Evolutionary conservation across 192 early-diverging fungal genomes (phyloP).

Genomic region (Coemansia sp.): DNA sequence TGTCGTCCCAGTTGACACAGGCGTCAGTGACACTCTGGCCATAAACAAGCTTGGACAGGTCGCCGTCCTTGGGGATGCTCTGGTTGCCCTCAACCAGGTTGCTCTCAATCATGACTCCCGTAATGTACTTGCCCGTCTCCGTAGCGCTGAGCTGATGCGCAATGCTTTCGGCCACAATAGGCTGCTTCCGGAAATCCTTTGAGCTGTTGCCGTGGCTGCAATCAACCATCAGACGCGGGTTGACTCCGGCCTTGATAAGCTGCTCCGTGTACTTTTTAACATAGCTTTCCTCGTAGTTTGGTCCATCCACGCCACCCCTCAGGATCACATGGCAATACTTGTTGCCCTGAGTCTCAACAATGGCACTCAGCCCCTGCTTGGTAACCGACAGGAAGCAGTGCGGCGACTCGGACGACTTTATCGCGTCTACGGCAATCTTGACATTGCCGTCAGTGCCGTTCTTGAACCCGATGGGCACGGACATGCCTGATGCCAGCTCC

Average conservation of each 20-base stretch:
- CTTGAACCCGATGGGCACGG: conserved; percentile 78
- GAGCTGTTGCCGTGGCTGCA: conserved; percentile 93
- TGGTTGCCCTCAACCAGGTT: conserved; percentile 86
- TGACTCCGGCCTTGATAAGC: conserved; percentile 59
- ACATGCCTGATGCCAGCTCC: conserved; percentile 78
- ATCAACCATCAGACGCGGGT: conserved; percentile 83
- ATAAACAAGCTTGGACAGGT: conserved; percentile 69
- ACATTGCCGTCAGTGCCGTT: conserved; percentile 81
- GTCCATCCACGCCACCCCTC: conserved; percentile 79
- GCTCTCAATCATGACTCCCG: conserved; percentile 96
- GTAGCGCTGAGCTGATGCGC: conserved; percentile 62
- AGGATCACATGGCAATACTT: conserved; percentile 90
- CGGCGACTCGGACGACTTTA: conserved; percentile 74
- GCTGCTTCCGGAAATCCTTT: conserved; percentile 84
- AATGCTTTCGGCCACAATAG: conserved; percentile 72
- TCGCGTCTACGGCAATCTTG: conserved; percentile 86
- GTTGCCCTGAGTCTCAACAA: conserved; percentile 87
- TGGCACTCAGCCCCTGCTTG: conserved; percentile 79
- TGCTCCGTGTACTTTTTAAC: conserved; percentile 59
- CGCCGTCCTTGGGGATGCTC: conserved; percentile 72
- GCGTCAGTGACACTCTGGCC: conserved; percentile 91
- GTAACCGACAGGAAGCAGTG: conserved; percentile 83
- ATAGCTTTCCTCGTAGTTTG: conserved; percentile 83
- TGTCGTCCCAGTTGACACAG: conserved; percentile 90
- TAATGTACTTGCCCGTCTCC: conserved; percentile 69